phyloP scores from a whole-genome alignment of 345 rosid species.

The Bretschneidera sinensis region DNA sequence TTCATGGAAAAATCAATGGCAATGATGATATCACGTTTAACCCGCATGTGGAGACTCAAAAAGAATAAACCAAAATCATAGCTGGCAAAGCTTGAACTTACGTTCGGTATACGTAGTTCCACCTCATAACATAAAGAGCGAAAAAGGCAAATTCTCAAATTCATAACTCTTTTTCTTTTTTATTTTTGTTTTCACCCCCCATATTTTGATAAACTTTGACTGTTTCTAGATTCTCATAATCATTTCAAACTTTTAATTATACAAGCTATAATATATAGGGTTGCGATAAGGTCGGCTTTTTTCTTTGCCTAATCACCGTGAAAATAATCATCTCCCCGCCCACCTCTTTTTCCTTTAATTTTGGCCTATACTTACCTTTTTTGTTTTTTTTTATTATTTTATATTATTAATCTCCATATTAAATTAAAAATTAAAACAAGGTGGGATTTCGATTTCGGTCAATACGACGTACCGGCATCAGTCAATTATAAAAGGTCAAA shows the following conservation, averaged over 20 bases:
- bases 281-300: conserved; percentile 1
- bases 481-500: not conserved
- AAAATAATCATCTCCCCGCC: conserved; percentile 7
- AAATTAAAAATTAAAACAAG: not conserved
- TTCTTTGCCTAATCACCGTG: conserved; percentile 15
- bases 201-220: conserved; percentile 1
- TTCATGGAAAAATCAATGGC: too few species aligned
- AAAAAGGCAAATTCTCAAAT: not conserved
- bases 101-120: too few species aligned
- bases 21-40: too few species aligned
- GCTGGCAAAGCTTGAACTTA: too few species aligned
- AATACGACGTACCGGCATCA: conserved; percentile 3
- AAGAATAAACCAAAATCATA: too few species aligned
- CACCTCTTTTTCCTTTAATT: not conserved
- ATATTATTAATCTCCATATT: too few species aligned
- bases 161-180: too few species aligned
- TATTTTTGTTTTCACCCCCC: too few species aligned
- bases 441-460: too few species aligned
- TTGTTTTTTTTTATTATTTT: too few species aligned
- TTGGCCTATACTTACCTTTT: too few species aligned
- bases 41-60: too few species aligned
- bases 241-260: conserved; percentile 18
- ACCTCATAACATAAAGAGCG: not conserved
- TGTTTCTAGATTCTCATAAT: conserved; percentile 16
- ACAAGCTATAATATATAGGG: conserved; percentile 5